These are phyloP conservation scores for Neodidymelliopsis sp. DNA, from an alignment of 2,329 filamentous ascomycete species.

Conservation along the genomic window DNA sequence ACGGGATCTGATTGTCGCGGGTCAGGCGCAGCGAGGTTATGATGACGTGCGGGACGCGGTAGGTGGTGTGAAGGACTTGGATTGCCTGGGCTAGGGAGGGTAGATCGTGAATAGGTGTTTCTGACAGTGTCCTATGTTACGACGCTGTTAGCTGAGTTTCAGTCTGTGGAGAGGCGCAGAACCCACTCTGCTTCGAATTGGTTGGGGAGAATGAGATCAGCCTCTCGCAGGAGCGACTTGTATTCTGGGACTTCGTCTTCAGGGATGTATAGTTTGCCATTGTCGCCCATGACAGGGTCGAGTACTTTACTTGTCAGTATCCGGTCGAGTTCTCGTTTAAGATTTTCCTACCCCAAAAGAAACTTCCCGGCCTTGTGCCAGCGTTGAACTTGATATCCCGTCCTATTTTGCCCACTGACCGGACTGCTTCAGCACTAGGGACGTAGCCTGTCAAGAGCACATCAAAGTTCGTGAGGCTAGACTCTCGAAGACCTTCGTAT, in stretches of 20 bases:
- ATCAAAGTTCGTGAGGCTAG: slow-evolving; percentile 86
- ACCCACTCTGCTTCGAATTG: slow-evolving; percentile 95
- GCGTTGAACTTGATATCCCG: slow-evolving; percentile 76
- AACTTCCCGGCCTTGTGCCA: slow-evolving; percentile 70
- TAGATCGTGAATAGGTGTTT: slow-evolving; percentile 81
- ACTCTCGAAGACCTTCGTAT: slow-evolving; percentile 83
- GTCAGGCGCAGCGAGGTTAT: slow-evolving; percentile 86
- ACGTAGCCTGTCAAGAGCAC: slow-evolving; percentile 96
- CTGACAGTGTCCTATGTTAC: slow-evolving; percentile 74
- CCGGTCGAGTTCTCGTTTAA: too few relatives aligned
- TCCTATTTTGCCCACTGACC: slow-evolving; percentile 84
- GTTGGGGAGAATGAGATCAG: slow-evolving; percentile 93
- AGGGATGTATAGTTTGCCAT: slow-evolving; percentile 88
- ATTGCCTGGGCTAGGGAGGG: slow-evolving; percentile 76
- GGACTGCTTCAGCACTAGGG: slow-evolving; percentile 83
- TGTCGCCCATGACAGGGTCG: slow-evolving; percentile 98
- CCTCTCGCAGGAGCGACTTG: slow-evolving; percentile 77
- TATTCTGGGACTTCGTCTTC: slow-evolving; percentile 93
- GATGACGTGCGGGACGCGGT: slow-evolving; percentile 84
- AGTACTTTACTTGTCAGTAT: slow-evolving; percentile 64
- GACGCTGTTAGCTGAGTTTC: slow-evolving; percentile 1
- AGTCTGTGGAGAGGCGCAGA: background rate
- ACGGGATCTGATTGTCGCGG: slow-evolving; percentile 56
- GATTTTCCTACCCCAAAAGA: slow-evolving; percentile 95
- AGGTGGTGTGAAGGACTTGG: slow-evolving; percentile 75